Evolutionary conservation across 2,329 filamentous ascomycete species (phyloP), one percentile per base, ranked within the genome.

Genomic region (Graphiopsis chlorocephala): DNA sequence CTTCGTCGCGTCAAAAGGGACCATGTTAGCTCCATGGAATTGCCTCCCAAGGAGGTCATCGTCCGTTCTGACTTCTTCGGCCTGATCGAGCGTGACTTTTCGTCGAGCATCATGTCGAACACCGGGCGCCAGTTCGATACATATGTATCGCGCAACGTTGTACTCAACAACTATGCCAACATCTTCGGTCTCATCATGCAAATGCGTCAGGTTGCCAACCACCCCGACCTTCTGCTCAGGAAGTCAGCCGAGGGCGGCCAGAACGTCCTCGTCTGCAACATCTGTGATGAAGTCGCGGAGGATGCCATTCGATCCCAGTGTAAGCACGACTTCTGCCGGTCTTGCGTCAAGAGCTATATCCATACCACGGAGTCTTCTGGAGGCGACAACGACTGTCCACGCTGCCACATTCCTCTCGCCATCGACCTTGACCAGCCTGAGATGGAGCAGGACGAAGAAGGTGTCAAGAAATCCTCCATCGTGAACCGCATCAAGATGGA

Each of bases 401-500:
- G 88, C 58, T 99, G 95, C 76, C 95, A 99, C 75, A 97, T 98
- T 59, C 84, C 88, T 1, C 84, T 99, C 6, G 86, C 88, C 0
- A 96, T 99, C 70, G 95, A 99, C 77, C 87, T 97, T 45, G 94
- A 97, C 75, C 93, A 97, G 78, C 92, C 93, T 0, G 93, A 96
- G 70, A 93, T 97, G 62, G 93, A 97, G 78, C 93, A 97, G 77
- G 92, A 97, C 67, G 91, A 94, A 76, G 84, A 87, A 1, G 80
- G 88, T 7, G 88, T 97, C 66, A 97, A 97, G 84, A 97, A 97
- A 79, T 93, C 88, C 15, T 97, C 93, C 1, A 99, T 99, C 77
- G 96, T 98, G 83, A 98, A 98, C 77, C 91, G 95, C 63, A 98
- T 99, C 80, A 92, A 94, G 78, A 97, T 98, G 93, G 92, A 96